Conservation (phyloP, 192 early-diverging fungal species). For the Linnemannia elongata region DNA sequence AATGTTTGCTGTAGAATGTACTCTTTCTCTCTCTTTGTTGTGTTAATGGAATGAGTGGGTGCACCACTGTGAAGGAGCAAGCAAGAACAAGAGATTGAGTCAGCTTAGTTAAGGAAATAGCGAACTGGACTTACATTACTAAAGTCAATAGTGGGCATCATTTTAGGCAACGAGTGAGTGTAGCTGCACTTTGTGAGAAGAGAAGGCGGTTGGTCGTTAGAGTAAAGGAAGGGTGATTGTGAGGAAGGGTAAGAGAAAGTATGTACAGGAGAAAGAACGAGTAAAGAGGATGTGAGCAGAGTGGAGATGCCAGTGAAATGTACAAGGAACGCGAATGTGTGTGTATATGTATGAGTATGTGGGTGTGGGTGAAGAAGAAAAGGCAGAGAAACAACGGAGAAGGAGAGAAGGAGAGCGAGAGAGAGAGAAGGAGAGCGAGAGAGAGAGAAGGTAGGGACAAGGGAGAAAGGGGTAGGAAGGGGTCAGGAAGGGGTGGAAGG, state of each 20-base stretch:
- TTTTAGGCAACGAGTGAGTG: background rate
- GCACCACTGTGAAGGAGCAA: background rate
- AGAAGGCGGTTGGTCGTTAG: background rate
- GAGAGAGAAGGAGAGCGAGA: background rate
- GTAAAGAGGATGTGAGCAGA: background rate
- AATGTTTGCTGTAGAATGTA: background rate
- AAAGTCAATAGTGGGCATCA: conserved; percentile 56
- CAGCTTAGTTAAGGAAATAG: background rate
- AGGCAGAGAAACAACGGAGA: background rate
- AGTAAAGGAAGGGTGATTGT: background rate
- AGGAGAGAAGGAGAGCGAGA: background rate
- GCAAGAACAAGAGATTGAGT: background rate
- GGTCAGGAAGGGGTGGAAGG: background rate
- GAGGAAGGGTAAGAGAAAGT: background rate
- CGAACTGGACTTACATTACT: conserved; percentile 36
- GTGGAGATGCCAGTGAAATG: background rate
- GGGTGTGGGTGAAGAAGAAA: background rate
- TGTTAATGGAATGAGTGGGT: background rate
- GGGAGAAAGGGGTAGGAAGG: background rate
- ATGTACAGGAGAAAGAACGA: background rate
- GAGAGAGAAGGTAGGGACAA: background rate
- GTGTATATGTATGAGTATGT: background rate
- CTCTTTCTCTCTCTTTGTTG: background rate
- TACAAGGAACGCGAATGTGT: background rate
- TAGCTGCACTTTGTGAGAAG: background rate